Percentiles rank a stretch among this genome's conserved stretches.
phyloP scores from a whole-genome alignment of 2,329 filamentous ascomycete species.

The Aspergillus versicolor region DNA sequence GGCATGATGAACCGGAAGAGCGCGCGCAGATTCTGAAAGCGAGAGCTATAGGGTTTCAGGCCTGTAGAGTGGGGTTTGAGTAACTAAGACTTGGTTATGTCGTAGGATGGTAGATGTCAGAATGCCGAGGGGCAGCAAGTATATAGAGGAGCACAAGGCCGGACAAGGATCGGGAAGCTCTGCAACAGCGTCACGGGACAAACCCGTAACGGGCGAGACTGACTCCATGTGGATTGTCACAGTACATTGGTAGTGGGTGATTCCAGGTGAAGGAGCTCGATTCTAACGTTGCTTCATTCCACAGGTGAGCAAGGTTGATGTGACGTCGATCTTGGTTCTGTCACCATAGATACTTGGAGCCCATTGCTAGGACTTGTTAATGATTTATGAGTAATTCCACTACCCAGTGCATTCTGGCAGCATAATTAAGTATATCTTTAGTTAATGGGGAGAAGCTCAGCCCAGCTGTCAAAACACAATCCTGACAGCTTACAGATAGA shows the following conservation, averaged over 20 bases:
- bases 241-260: neutral
- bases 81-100: neutral
- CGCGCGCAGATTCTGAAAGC: neutral
- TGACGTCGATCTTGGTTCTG: slow-evolving; percentile 8
- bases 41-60: neutral
- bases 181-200: slow-evolving; percentile 10
- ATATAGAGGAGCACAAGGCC: neutral
- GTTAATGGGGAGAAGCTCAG: neutral
- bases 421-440: neutral
- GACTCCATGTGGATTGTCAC: slow-evolving; percentile 1
- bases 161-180: neutral
- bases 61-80: neutral
- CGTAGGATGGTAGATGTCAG: neutral
- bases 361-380: neutral
- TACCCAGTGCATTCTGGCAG: neutral
- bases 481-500: neutral
- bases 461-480: neutral
- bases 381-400: neutral
- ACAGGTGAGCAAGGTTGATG: slow-evolving; percentile 1
- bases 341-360: neutral
- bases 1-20: slow-evolving; percentile 28
- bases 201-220: neutral
- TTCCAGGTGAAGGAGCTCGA: neutral
- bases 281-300: slow-evolving; percentile 14
- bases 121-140: neutral